Base-by-base conservation (phyloP, 108 stramenopile species). In the Cyclotella cryptica region DNA sequence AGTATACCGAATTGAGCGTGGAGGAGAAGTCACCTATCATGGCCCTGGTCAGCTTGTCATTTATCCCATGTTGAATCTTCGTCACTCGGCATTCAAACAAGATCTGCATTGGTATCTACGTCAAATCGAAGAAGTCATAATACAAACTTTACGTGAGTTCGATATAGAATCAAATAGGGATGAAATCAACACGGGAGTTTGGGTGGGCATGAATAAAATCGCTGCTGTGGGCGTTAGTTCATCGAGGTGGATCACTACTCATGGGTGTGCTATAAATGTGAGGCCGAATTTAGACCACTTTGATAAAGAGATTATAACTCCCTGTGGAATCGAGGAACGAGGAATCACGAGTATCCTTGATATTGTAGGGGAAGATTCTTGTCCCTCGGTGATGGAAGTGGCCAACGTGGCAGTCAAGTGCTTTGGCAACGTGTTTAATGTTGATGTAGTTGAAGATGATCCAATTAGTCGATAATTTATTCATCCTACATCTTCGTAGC, bases 1-100 rank as follows among this genome's bases (percentile, higher is more conserved):
- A 22, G 84, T 96, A 17, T 91, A 92, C 69, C 83, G 97, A 52
- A 89, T 96, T 17, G 97, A 98, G 66, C 92, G 99, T 5, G 99
- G 99, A 3, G 99, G 99, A 10, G 97, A 99, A 80, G 98, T 98
- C 29, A 99, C 99, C 15, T 99, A 83, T 67, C 99, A 99, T 84
- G 99, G 99, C 9, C 99, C 98, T 7, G 95, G 93, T 26, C 99
- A 99, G 77, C 73, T 99, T 8, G 97, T 98, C 0, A 85, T 92
- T 9, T 99, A 99, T 81, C 99, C 99, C 13, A 68, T 98, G 59
- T 71, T 99, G 59, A 91, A 98, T 80, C 90, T 98, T 71, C 74
- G 78, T 44, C 28, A 46, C 19, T 46, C 77, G 8, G 72, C 84
- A 0, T 93, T 87, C 75, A 78, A 85, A 65, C 69, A 87, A 63